Evolutionary conservation across 805 yeast genomes (phyloP).

Genomic region (Starmerella apis): DNA sequence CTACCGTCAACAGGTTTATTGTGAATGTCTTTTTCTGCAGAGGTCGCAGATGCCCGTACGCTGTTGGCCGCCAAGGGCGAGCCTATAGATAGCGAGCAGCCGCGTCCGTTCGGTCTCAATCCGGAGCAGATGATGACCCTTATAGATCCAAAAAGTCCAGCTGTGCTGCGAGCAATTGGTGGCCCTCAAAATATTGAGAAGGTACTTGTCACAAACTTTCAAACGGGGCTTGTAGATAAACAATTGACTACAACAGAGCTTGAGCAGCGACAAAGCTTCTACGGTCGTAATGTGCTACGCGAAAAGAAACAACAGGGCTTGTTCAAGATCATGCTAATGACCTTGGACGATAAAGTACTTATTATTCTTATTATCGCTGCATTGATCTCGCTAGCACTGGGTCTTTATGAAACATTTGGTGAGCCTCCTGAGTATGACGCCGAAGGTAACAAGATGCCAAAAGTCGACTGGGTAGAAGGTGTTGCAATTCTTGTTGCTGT

Average conservation of each 20-base stretch:
- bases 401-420: slow-evolving; percentile 85
- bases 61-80: slow-evolving; percentile 15
- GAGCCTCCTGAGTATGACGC: slow-evolving; percentile 67
- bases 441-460: slow-evolving; percentile 66
- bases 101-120: slow-evolving; percentile 17
- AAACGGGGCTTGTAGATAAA: slow-evolving; percentile 28
- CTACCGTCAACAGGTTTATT: neutral
- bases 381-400: slow-evolving; percentile 74
- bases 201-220: slow-evolving; percentile 29
- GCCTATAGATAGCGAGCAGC: neutral
- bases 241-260: slow-evolving; percentile 23
- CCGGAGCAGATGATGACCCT: slow-evolving; percentile 26
- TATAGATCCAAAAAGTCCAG: slow-evolving; percentile 34
- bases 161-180: slow-evolving; percentile 32
- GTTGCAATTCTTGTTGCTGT: slow-evolving; percentile 93
- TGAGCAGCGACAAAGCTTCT: slow-evolving; percentile 37
- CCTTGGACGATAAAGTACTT: slow-evolving; percentile 83
- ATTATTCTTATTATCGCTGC: slow-evolving; percentile 80
- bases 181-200: slow-evolving; percentile 30
- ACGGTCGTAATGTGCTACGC: slow-evolving; percentile 66
- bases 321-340: slow-evolving; percentile 59
- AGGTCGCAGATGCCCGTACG: slow-evolving; percentile 13
- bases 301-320: slow-evolving; percentile 60
- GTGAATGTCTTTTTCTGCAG: neutral
- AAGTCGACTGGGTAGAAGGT: slow-evolving; percentile 98